Evolutionary conservation across 257 asterid species (phyloP).

Genomic region (Forsythia suspensa): DNA sequence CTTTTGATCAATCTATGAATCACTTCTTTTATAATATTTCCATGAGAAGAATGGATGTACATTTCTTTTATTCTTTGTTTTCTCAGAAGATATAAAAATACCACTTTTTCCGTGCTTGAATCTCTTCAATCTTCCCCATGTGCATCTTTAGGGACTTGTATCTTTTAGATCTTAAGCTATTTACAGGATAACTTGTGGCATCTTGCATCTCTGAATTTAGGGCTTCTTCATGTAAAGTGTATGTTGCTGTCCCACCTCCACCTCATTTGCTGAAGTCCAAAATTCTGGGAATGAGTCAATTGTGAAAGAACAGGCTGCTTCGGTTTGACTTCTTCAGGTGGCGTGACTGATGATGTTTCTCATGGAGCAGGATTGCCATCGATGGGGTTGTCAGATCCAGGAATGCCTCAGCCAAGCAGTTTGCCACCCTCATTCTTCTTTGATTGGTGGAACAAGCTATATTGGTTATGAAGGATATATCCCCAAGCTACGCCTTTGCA

Average conservation of each 20-base stretch:
- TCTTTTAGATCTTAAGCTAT: constrained; percentile 10
- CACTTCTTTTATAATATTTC: neutral
- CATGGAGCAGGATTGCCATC: constrained; percentile 43
- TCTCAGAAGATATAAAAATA: neutral
- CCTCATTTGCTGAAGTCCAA: constrained; percentile 60
- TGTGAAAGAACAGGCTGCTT: constrained; percentile 34
- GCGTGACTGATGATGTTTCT: constrained; percentile 37
- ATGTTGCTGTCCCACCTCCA: constrained; percentile 99
- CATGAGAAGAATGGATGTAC: neutral
- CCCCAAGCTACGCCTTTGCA: constrained; percentile 92
- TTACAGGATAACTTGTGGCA: constrained; percentile 32
- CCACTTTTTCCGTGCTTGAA: neutral
- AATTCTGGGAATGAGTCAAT: constrained; percentile 45
- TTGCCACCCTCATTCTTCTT: constrained; percentile 45
- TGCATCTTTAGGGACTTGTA: neutral
- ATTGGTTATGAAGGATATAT: constrained; percentile 88
- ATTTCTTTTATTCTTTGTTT: neutral
- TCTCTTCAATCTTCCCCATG: neutral
- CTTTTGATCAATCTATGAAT: neutral
- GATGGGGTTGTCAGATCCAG: constrained; percentile 40
- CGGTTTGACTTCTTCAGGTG: constrained; percentile 35
- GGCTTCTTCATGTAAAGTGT: constrained; percentile 83
- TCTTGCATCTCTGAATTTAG: constrained; percentile 47
- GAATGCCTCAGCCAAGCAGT: constrained; percentile 44
- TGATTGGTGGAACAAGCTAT: constrained; percentile 72